These are phyloP conservation scores for Malus sieversii DNA, from an alignment of 306 rosid species.

Conservation along the genomic window DNA sequence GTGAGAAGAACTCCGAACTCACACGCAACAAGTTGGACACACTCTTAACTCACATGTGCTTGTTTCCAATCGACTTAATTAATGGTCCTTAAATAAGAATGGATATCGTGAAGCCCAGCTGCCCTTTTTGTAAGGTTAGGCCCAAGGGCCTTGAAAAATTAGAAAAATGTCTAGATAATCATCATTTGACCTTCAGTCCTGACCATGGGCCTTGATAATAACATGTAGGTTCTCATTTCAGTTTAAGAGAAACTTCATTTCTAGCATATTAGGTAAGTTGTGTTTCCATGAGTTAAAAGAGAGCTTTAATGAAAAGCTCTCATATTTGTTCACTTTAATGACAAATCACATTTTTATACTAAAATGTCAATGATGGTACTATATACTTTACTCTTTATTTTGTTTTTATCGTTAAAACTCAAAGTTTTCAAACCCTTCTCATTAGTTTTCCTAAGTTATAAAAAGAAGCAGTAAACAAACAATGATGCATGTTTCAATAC, in stretches of 20 bases:
- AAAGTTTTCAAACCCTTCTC: rapidly evolving
- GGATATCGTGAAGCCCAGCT: not conserved
- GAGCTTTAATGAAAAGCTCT: rapidly evolving
- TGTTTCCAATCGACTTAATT: not conserved
- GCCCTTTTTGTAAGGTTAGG: too few relatives aligned
- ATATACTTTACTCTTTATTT: too few relatives aligned
- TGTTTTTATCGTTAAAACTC: too few relatives aligned
- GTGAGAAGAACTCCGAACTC: not conserved
- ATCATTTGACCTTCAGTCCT: too few relatives aligned
- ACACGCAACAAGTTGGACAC: not conserved
- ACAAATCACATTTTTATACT: too few relatives aligned
- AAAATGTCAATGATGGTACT: rapidly evolving
- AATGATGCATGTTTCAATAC: too few relatives aligned
- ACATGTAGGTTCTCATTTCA: not conserved
- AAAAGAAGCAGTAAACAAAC: too few relatives aligned
- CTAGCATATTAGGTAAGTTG: not conserved
- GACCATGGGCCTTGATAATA: too few relatives aligned
- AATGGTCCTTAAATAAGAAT: not conserved
- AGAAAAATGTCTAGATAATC: too few relatives aligned
- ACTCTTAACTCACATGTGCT: too few relatives aligned
- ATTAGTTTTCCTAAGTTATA: too few relatives aligned
- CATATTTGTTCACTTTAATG: rapidly evolving
- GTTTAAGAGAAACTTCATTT: not conserved
- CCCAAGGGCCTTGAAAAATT: too few relatives aligned
- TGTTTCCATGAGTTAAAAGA: not conserved